These are phyloP conservation scores for Saksenaea oblongispora DNA, from an alignment of 371 early-diverging fungal genomes.

Conservation along the genomic window DNA sequence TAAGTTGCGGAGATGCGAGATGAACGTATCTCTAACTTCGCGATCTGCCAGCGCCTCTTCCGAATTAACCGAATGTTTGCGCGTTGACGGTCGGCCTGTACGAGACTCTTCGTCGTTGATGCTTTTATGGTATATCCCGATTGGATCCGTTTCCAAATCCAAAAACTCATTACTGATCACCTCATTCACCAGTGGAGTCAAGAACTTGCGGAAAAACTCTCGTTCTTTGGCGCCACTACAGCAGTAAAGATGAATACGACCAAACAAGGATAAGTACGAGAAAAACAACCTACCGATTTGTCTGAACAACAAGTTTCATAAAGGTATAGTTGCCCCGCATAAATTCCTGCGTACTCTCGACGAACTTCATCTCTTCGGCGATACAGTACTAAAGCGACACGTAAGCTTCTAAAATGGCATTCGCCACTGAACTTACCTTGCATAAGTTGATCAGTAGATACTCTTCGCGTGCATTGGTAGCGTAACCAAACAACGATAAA, in stretches of 20 bases:
- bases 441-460: constrained; percentile 94
- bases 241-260: not conserved
- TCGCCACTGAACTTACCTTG: constrained; percentile 54
- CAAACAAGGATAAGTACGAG: not conserved
- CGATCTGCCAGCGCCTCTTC: constrained; percentile 86
- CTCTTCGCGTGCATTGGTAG: constrained; percentile 96
- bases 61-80: constrained; percentile 76
- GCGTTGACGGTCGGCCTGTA: constrained; percentile 81
- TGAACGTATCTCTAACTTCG: constrained; percentile 81
- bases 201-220: constrained; percentile 83
- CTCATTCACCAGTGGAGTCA: constrained; percentile 79
- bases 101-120: constrained; percentile 90
- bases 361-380: constrained; percentile 84
- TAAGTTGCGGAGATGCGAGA: constrained; percentile 74
- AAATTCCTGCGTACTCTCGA: constrained; percentile 85
- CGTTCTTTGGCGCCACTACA: constrained; percentile 92
- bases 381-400: constrained; percentile 67
- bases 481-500: constrained; percentile 94
- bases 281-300: constrained; percentile 62
- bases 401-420: constrained; percentile 53
- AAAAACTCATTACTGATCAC: constrained; percentile 77
- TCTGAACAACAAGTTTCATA: constrained; percentile 92
- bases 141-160: constrained; percentile 91
- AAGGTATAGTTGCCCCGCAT: constrained; percentile 93
- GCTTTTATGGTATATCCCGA: constrained; percentile 84